A percentile compares a stretch with the other conserved stretches of the same genome.
Conservation (phyloP, 345 rosid species). For the Linum lewisii region DNA sequence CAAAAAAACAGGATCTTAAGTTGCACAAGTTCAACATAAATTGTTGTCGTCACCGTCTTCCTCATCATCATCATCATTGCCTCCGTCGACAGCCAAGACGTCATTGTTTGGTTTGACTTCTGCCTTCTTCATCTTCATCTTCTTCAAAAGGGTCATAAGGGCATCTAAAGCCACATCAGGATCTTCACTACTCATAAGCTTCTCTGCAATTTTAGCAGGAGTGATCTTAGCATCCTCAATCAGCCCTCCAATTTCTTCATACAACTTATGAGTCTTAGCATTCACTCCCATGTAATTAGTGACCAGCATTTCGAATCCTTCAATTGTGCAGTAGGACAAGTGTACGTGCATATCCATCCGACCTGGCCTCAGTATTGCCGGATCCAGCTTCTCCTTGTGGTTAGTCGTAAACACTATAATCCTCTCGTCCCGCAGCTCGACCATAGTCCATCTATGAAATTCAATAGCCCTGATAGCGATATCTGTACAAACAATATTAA, state of each 20-base stretch:
- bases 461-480: background rate
- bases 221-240: slow-evolving; percentile 1
- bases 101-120: background rate
- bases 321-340: slow-evolving; percentile 1
- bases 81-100: no score
- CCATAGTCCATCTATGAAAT: slow-evolving; percentile 8
- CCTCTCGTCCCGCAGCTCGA: slow-evolving; percentile 10
- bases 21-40: no score
- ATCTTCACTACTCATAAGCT: slow-evolving; percentile 3
- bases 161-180: background rate
- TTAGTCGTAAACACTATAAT: slow-evolving; percentile 4
- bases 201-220: background rate
- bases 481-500: background rate
- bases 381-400: slow-evolving; percentile 6
- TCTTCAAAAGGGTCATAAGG: background rate
- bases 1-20: no score
- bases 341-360: slow-evolving; percentile 8
- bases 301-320: background rate
- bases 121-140: background rate
- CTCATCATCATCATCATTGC: no score
- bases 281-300: background rate
- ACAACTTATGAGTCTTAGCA: background rate
- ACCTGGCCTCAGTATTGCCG: slow-evolving; percentile 1
- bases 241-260: background rate
- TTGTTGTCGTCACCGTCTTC: no score